phyloP scores from a whole-genome alignment of 2,329 filamentous ascomycete genomes.

The Colletotrichum sp. region DNA sequence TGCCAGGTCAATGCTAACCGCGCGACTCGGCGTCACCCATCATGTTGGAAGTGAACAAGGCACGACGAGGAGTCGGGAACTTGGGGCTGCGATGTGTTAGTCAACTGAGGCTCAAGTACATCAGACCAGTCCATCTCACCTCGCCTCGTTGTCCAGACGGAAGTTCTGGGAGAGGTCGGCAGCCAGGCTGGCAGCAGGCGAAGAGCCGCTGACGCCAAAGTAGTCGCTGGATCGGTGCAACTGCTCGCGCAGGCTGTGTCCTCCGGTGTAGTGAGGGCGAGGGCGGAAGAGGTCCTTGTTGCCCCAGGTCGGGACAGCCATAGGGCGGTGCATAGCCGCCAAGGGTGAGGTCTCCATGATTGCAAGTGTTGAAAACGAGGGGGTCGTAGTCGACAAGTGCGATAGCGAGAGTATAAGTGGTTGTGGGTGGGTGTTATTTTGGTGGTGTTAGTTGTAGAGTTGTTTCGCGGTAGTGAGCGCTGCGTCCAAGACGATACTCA shows the following conservation, averaged over 20 bases:
- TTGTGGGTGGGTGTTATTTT: background rate
- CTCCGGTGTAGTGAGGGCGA: slow-evolving; percentile 56
- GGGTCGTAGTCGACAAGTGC: background rate
- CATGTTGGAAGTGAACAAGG: slow-evolving; percentile 79
- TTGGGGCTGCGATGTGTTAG: slow-evolving; percentile 66
- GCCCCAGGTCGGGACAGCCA: slow-evolving; percentile 65
- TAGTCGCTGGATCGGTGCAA: slow-evolving; percentile 72
- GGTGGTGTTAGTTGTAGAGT: background rate
- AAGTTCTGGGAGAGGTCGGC: slow-evolving; percentile 98
- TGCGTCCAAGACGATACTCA: slow-evolving; percentile 26
- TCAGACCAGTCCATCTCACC: slow-evolving; percentile 61
- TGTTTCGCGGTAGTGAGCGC: background rate
- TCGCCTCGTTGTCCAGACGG: slow-evolving; percentile 82
- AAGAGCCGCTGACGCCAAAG: slow-evolving; percentile 86
- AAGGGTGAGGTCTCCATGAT: slow-evolving; percentile 91
- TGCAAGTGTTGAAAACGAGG: slow-evolving; percentile 2
- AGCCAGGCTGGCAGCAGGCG: slow-evolving; percentile 87
- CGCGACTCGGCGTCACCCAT: slow-evolving; percentile 61
- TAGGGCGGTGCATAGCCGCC: slow-evolving; percentile 85
- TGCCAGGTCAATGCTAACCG: slow-evolving; percentile 55
- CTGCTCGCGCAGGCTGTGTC: slow-evolving; percentile 78
- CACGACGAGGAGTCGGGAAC: slow-evolving; percentile 81
- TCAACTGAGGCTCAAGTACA: background rate
- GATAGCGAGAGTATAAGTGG: background rate
- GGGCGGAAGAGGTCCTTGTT: slow-evolving; percentile 57